A percentile compares a stretch with the other conserved stretches of the same genome.
These are phyloP conservation scores for Phellopilus nigrolimitatus DNA, from an alignment of 1,284 basidiomycete genomes.

Conservation along the genomic window DNA sequence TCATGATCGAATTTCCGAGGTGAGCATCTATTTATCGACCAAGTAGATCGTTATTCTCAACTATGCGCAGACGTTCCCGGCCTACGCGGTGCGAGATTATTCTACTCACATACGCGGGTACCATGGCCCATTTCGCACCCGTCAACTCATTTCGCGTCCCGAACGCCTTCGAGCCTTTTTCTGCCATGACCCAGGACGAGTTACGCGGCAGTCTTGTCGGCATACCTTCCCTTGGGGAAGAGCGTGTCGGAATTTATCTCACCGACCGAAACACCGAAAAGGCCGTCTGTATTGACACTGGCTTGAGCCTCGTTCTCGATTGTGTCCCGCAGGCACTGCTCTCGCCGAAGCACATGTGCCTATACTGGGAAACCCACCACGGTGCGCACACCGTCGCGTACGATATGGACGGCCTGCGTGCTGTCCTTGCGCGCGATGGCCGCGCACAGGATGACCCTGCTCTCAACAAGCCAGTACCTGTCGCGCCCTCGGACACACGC, in stretches of 20 bases:
- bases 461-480: not conserved
- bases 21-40: conserved; percentile 2
- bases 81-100: conserved; percentile 12
- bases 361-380: conserved; percentile 13
- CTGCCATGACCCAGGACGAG: conserved; percentile 15
- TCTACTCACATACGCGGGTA: conserved; percentile 1
- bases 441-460: not conserved
- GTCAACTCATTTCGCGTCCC: conserved; percentile 8
- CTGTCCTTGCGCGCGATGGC: not conserved
- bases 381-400: conserved; percentile 10
- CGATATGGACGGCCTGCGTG: conserved; percentile 4
- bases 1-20: conserved; percentile 13
- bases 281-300: conserved; percentile 15
- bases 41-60: no score
- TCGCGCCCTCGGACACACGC: conserved; percentile 4
- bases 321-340: conserved; percentile 12
- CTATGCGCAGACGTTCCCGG: not conserved
- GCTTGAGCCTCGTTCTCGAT: conserved; percentile 5
- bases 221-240: not conserved
- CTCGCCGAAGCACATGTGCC: conserved; percentile 5
- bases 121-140: not conserved
- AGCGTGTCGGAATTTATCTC: conserved; percentile 13
- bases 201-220: conserved; percentile 9
- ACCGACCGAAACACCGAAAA: conserved; percentile 10
- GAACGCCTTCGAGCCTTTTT: conserved; percentile 8